Base-by-base conservation (phyloP, 192 early-diverging fungal species). In the Pilaira anomala region DNA sequence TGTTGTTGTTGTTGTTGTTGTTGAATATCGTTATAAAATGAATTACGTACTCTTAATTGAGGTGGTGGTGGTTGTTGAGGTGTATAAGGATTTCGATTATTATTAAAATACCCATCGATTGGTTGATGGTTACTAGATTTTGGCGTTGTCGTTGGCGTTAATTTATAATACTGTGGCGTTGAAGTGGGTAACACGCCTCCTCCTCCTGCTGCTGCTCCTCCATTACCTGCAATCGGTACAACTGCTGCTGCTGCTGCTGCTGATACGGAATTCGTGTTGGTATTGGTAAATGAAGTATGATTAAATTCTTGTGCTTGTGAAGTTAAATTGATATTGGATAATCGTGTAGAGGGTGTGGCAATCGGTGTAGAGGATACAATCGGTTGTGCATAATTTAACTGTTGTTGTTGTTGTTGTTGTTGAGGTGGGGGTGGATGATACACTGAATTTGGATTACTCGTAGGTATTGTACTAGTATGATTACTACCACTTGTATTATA, bases 11-110 rank as follows among this genome's bases (percentile, higher is more conserved):
- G n/a, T n/a, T n/a, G n/a, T n/a, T 55, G 28, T 40, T 28, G 56
- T 22, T 30, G 28, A 13, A 58, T 40, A 40, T 58, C 56, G 16
- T 19, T 46, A 58, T 42, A 58, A 40, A 36, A 58, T 12, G 56
- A 58, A n/a, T 40, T 41, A 3, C 40, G 50, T n/a, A 46, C 41
- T 28, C 48, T 29, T 24, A 42, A 59, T 9, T 16, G 26, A 1
- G 39, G 59, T 16, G 21, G 19, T 12, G 16, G 19, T 24, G 11
- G 59, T 22, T 2, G 49, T 46, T 1, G 7, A 46, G 44, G 42
- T 3, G 42, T n/a, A 45, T 46, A 46, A 0, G 44, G 44, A 46
- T 46, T 46, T 46, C 44, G 2, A 46, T 18, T 46, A 16, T 21
- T 25, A 24, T 22, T 24, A 41, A 24, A 40, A 5, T 57, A 55